Conservation (phyloP, 1,284 basidiomycete genomes). For the Athelia sp. region DNA sequence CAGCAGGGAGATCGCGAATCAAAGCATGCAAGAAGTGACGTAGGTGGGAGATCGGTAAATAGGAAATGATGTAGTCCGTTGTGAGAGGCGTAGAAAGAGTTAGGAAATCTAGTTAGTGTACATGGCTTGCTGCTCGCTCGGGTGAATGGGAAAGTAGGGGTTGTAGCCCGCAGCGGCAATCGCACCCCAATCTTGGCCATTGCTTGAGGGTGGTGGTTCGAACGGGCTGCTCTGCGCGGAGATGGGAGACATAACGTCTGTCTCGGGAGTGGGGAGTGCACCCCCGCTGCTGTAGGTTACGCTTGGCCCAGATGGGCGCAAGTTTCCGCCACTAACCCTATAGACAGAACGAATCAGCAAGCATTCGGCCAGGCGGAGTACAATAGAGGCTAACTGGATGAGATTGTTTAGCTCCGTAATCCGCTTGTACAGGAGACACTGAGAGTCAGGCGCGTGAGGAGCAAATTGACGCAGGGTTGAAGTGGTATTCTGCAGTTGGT, state of each 20-base stretch:
- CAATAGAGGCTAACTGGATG: constrained; percentile 54
- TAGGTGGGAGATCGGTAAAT: neutral
- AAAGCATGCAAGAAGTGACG: constrained; percentile 1
- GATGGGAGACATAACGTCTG: constrained; percentile 64
- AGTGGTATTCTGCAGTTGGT: constrained; percentile 58
- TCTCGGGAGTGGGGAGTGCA: constrained; percentile 45
- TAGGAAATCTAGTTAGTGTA: constrained; percentile 51
- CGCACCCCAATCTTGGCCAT: constrained; percentile 54
- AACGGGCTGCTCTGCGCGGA: constrained; percentile 55
- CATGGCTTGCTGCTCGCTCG: constrained; percentile 40
- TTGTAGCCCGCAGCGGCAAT: constrained; percentile 55
- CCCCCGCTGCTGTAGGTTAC: constrained; percentile 15
- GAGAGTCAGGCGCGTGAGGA: constrained; percentile 48
- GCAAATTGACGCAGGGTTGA: constrained; percentile 54
- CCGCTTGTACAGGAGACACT: constrained; percentile 53
- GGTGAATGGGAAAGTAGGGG: constrained; percentile 59
- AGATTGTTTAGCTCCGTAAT: constrained; percentile 58
- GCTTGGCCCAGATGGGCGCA: constrained; percentile 26
- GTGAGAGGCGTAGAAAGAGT: constrained; percentile 9
- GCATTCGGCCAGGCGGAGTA: constrained; percentile 27
- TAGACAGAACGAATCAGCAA: constrained; percentile 8
- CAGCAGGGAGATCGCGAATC: no score
- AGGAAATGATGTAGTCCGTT: neutral
- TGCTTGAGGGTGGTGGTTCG: constrained; percentile 26
- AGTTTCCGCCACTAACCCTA: constrained; percentile 40